Percentiles rank a stretch among this genome's conserved stretches.
phyloP scores from a whole-genome alignment of 176 grass and related monocot species.

The Carex pumila region DNA sequence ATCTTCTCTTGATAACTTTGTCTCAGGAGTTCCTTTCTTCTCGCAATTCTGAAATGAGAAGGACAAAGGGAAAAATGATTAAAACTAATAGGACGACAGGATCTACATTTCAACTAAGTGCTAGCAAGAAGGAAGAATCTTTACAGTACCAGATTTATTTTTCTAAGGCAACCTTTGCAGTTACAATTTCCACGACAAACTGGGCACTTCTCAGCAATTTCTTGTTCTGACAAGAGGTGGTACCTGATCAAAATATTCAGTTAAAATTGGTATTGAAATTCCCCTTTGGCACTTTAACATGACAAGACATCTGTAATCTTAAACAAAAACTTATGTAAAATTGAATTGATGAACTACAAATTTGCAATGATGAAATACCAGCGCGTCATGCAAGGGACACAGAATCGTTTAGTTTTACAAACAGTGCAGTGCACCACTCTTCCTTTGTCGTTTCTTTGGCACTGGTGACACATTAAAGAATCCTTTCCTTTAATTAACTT shows the following conservation, averaged over 20 bases:
- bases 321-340: background rate
- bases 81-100: background rate
- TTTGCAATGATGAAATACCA: slow-evolving; percentile 35
- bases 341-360: background rate
- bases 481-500: background rate
- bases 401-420: slow-evolving; percentile 51
- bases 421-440: slow-evolving; percentile 40
- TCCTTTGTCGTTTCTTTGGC: slow-evolving; percentile 52
- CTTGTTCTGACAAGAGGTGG: slow-evolving; percentile 8
- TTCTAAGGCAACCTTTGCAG: slow-evolving; percentile 16
- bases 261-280: background rate
- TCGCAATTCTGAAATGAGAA: background rate
- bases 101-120: background rate
- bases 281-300: background rate
- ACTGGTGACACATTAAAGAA: slow-evolving; percentile 71
- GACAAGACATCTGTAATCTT: background rate
- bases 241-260: slow-evolving; percentile 3
- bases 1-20: slow-evolving; percentile 3
- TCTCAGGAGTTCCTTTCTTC: slow-evolving; percentile 5
- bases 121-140: background rate
- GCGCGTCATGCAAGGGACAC: slow-evolving; percentile 41
- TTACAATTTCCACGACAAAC: slow-evolving; percentile 14
- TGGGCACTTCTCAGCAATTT: slow-evolving; percentile 15
- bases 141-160: background rate
- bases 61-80: background rate